These are phyloP conservation scores for Venturiaceae sp. DNA, from an alignment of 2,329 filamentous ascomycete genomes.

Conservation along the genomic window DNA sequence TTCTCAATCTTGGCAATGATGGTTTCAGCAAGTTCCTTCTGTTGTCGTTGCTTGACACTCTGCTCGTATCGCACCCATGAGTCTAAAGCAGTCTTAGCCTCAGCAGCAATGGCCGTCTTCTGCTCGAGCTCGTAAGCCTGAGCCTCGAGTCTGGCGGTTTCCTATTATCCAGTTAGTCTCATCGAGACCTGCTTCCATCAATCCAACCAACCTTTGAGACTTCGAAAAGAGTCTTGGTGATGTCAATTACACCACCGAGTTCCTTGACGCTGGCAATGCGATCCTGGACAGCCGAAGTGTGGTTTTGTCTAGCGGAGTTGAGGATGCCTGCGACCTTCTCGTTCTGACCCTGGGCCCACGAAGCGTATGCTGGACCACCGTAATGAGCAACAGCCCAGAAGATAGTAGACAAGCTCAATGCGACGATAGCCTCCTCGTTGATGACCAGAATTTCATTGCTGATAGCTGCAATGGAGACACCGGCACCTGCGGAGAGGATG, in stretches of 20 bases:
- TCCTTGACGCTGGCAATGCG: conserved; percentile 92
- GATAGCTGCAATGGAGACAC: conserved; percentile 86
- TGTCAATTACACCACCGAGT: conserved; percentile 85
- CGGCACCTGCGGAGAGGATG: conserved; percentile 87
- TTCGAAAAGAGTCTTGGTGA: conserved; percentile 94
- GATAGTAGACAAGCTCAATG: conserved; percentile 83
- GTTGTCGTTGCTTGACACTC: conserved; percentile 98
- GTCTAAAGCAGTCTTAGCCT: conserved; percentile 93
- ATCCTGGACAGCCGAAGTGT: conserved; percentile 89
- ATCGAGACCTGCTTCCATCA: background rate
- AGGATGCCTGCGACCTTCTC: conserved; percentile 92
- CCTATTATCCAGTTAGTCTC: conserved; percentile 43
- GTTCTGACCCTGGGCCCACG: conserved; percentile 84
- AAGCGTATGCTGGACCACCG: conserved; percentile 80
- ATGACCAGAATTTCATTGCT: conserved; percentile 99
- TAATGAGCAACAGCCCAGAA: conserved; percentile 91
- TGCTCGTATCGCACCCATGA: conserved; percentile 98
- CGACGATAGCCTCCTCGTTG: conserved; percentile 96
- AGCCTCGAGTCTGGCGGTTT: conserved; percentile 93
- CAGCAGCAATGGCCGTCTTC: conserved; percentile 78
- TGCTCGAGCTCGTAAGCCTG: conserved; percentile 97
- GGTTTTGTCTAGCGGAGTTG: conserved; percentile 87
- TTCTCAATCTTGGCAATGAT: conserved; percentile 98
- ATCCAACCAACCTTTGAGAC: conserved; percentile 74
- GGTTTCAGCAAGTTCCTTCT: conserved; percentile 85